Base-by-base conservation (phyloP, 495 filamentous ascomycete species). In the Amniculicola lignicola region DNA sequence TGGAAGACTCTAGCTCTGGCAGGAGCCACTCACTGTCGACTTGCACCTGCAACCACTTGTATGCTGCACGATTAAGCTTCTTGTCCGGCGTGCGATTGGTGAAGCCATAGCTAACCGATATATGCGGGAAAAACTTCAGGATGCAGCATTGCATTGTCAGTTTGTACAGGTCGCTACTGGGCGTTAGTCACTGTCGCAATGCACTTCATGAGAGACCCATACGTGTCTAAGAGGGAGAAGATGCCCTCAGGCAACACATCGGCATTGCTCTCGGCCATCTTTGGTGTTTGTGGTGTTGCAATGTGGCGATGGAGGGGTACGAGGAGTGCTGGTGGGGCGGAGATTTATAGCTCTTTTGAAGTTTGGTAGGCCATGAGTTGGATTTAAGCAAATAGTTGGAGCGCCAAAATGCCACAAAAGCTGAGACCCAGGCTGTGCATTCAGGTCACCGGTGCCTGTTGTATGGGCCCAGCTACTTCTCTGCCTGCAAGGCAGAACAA, bases 131-230 rank as follows among this genome's bases (percentile, higher is more conserved):
- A 72, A 88, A 91, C 66, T 89, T 90, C 44, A 95, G 77, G 59
- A 97, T 82, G 35, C 91, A 93, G 67, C 62, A 95, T 82, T 98
- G 93, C 93, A 98, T 98, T 9, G 93, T 98, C 66, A 98, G 71
- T 72, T 98, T 98, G 79, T 98, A 98, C 36, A 98, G 77, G 75
- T 98, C 93, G 1, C 63, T 66, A 27, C 4, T 5, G 36, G 16
- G n/a, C 16, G 12, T 56, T 59, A 29, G 49, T 59, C 33, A 37
- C 16, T 15, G 11, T 12, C 0, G 38, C 28, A 12, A 23, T 3
- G 4, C 7, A 12, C 12, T 29, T 1, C 23, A 2, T 9, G 9
- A 9, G 2, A 16, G n/a, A n/a, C 16, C 40, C 62, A 40, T 51
- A 60, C 63, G 93, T 98, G 68, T 98, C 93, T 33, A 98, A 81